phyloP scores from a whole-genome alignment of 805 yeast genomes.

The Candida ascalaphidarum region DNA sequence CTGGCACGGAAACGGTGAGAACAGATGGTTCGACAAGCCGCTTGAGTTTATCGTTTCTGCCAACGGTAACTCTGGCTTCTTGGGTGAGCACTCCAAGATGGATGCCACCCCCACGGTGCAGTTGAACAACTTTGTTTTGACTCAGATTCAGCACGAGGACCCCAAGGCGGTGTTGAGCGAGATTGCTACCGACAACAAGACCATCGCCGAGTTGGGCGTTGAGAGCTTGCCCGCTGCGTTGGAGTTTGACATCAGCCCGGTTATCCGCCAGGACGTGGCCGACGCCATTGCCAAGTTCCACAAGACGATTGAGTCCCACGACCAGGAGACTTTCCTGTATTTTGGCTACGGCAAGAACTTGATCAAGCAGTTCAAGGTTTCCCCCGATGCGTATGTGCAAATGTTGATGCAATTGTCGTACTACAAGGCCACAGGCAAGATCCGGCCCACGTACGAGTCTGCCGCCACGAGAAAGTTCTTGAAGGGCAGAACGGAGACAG shows the following conservation, averaged over 20 bases:
- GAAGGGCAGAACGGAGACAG: conserved; percentile 91
- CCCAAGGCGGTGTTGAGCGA: conserved; percentile 21
- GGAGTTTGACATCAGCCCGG: conserved; percentile 52
- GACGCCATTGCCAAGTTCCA: conserved; percentile 51
- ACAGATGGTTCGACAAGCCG: conserved; percentile 90
- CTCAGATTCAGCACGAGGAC: conserved; percentile 43
- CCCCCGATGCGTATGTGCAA: conserved; percentile 93
- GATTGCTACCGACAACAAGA: conserved; percentile 8
- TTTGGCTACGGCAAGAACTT: conserved; percentile 78
- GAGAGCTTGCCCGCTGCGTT: conserved; percentile 19
- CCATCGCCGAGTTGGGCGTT: conserved; percentile 1
- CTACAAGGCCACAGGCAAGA: conserved; percentile 69
- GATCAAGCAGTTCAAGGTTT: conserved; percentile 74
- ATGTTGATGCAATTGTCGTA: conserved; percentile 87
- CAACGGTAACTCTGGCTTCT: conserved; percentile 84
- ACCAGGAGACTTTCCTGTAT: conserved; percentile 71
- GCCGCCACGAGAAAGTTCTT: conserved; percentile 88
- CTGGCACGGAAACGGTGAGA: conserved; percentile 95
- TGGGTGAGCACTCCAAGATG: conserved; percentile 97
- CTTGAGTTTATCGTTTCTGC: conserved; percentile 72
- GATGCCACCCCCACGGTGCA: conserved; percentile 95
- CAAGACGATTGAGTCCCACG: conserved; percentile 53
- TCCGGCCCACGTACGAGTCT: conserved; percentile 90
- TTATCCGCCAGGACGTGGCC: conserved; percentile 41
- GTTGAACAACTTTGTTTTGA: conserved; percentile 68